A percentile compares a stretch with the other conserved stretches of the same genome.
phyloP scores from a whole-genome alignment of 345 rosid species.

The Boechera stricta region DNA sequence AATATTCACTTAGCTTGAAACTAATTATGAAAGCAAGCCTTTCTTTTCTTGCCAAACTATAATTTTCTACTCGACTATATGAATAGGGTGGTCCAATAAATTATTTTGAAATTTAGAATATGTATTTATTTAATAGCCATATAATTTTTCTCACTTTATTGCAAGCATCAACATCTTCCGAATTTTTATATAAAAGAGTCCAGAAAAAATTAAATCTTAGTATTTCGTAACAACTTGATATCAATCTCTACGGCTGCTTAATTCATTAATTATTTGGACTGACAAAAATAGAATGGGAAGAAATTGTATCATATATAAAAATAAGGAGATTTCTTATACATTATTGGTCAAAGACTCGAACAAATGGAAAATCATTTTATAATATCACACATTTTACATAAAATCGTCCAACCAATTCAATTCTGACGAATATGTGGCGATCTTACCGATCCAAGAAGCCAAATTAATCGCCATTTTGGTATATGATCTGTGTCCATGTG shows the following conservation, averaged over 20 bases:
- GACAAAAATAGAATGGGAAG: not conserved
- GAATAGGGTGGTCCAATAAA: slow-evolving; percentile 47
- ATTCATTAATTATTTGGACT: not conserved
- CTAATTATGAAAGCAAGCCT: slow-evolving; percentile 40
- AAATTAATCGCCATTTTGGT: too few relatives aligned
- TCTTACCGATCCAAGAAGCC: not conserved
- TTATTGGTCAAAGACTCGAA: slow-evolving; percentile 25
- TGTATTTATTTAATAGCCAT: slow-evolving; percentile 25
- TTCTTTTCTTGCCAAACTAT: slow-evolving; percentile 33
- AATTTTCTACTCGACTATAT: slow-evolving; percentile 28
- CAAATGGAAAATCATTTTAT: not conserved
- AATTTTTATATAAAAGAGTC: not conserved
- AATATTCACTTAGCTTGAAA: not conserved
- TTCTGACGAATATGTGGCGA: not conserved
- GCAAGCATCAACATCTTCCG: slow-evolving; percentile 32
- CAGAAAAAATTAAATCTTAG: not conserved
- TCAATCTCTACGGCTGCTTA: slow-evolving; percentile 4
- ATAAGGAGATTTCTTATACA: not conserved
- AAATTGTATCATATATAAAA: not conserved
- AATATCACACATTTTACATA: not conserved
- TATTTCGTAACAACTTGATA: slow-evolving; percentile 3
- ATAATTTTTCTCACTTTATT: slow-evolving; percentile 16
- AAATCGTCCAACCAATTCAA: not conserved
- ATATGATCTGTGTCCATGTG: not conserved
- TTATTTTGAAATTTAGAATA: slow-evolving; percentile 3